Conservation (phyloP, 2,329 filamentous ascomycete species). For the Talaromyces islandicus region DNA sequence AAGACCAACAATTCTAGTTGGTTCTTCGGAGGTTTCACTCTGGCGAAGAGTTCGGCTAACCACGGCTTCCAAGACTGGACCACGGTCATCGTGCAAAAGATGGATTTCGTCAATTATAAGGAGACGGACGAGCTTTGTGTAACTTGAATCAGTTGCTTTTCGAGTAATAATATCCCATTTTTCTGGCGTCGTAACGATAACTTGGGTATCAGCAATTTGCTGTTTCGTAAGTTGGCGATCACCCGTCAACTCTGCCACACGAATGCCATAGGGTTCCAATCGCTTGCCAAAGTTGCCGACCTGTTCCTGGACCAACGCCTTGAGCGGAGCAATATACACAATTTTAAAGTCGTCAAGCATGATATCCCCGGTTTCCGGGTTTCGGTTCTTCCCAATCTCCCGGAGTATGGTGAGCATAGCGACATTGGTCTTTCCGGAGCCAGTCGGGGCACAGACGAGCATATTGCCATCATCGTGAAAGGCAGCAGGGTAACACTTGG, state of each 20-base stretch:
- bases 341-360: constrained; percentile 97
- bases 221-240: constrained; percentile 98
- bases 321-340: constrained; percentile 92
- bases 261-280: constrained; percentile 83
- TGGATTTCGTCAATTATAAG: constrained; percentile 99
- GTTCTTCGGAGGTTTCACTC: constrained; percentile 88
- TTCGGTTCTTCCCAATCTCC: constrained; percentile 91
- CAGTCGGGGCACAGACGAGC: constrained; percentile 94
- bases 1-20: constrained; percentile 83
- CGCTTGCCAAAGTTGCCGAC: constrained; percentile 95
- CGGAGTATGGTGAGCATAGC: constrained; percentile 95
- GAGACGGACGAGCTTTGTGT: constrained; percentile 92
- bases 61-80: constrained; percentile 93
- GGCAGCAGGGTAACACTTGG: constrained; percentile 82
- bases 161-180: constrained; percentile 99
- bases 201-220: constrained; percentile 94
- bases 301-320: constrained; percentile 94
- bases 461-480: constrained; percentile 95
- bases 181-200: constrained; percentile 97
- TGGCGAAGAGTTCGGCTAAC: constrained; percentile 89
- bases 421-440: constrained; percentile 97
- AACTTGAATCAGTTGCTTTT: constrained; percentile 93
- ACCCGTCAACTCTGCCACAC: constrained; percentile 91
- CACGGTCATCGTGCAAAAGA: constrained; percentile 92
- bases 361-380: constrained; percentile 84